phyloP scores from a whole-genome alignment of 2,329 filamentous ascomycete species.

The Penicillium sp. region DNA sequence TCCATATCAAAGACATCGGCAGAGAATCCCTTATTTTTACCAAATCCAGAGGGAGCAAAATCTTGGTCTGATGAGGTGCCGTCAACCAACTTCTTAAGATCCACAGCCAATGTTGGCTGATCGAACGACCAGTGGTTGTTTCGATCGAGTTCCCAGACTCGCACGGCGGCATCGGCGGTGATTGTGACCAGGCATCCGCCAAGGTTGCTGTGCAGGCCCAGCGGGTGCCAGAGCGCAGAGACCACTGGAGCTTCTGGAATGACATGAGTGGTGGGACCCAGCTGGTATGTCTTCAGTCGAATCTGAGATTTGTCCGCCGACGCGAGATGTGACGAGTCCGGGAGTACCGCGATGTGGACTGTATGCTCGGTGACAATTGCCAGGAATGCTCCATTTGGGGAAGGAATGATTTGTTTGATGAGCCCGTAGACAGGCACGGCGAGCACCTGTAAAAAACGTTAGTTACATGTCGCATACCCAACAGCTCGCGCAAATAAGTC shows the following conservation, averaged over 20 bases:
- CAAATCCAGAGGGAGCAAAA: slow-evolving; percentile 67
- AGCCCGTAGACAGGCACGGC: slow-evolving; percentile 71
- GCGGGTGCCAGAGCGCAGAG: slow-evolving; percentile 84
- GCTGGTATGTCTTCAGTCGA: slow-evolving; percentile 77
- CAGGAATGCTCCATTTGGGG: slow-evolving; percentile 72
- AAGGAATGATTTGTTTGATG: slow-evolving; percentile 79
- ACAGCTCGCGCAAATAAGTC: background rate
- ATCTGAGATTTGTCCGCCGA: slow-evolving; percentile 62
- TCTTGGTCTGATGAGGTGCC: slow-evolving; percentile 77
- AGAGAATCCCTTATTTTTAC: slow-evolving; percentile 75
- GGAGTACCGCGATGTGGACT: slow-evolving; percentile 79
- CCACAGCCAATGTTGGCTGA: slow-evolving; percentile 72
- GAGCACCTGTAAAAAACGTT: slow-evolving; percentile 52
- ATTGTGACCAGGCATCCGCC: slow-evolving; percentile 80
- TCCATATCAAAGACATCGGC: slow-evolving; percentile 91
- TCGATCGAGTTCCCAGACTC: slow-evolving; percentile 84
- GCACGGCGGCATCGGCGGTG: slow-evolving; percentile 78
- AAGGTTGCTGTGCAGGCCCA: slow-evolving; percentile 60
- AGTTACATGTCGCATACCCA: background rate
- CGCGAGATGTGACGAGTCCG: slow-evolving; percentile 70
- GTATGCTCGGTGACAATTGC: slow-evolving; percentile 84
- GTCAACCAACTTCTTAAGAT: slow-evolving; percentile 82
- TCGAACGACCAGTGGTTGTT: slow-evolving; percentile 83
- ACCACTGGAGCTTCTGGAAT: slow-evolving; percentile 74
- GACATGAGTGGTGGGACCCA: slow-evolving; percentile 90